A percentile compares a stretch with the other conserved stretches of the same genome.
These are phyloP conservation scores for Zalaria obscura DNA, from an alignment of 2,329 filamentous ascomycete genomes.

Conservation along the genomic window DNA sequence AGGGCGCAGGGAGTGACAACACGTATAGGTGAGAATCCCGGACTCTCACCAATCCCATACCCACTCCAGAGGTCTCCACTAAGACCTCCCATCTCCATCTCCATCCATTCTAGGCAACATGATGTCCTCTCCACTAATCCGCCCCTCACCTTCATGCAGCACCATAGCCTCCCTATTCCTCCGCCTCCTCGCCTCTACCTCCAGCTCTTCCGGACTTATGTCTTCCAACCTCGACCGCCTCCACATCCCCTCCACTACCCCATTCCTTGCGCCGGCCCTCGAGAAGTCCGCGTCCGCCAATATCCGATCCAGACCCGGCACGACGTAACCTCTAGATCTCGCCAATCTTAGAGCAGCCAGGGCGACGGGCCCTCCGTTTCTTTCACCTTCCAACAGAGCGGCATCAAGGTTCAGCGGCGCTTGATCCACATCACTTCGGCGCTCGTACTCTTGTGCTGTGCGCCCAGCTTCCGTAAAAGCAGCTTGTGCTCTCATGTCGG, in stretches of 20 bases:
- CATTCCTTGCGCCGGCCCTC: background rate
- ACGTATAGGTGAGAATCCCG: no score
- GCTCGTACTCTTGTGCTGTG: no score
- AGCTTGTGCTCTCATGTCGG: no score
- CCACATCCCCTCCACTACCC: background rate
- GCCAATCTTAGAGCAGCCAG: background rate
- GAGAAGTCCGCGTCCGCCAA: background rate
- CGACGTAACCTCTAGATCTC: background rate
- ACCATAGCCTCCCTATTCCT: slow-evolving; percentile 81
- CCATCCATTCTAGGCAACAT: slow-evolving; percentile 25
- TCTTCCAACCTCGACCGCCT: background rate
- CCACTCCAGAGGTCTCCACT: no score
- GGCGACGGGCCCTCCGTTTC: background rate
- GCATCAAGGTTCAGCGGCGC: background rate
- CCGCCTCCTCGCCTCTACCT: slow-evolving; percentile 54
- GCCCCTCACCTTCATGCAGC: slow-evolving; percentile 68
- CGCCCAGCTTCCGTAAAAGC: no score
- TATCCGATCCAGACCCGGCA: background rate
- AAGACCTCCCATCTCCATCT: no score
- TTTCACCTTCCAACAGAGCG: background rate
- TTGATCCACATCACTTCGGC: no score
- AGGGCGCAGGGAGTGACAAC: no score
- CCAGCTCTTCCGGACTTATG: slow-evolving; percentile 17
- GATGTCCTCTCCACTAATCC: slow-evolving; percentile 62
- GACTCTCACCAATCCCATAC: no score